These are phyloP conservation scores for Trametes elegans DNA, from an alignment of 768 basidiomycete genomes.

Conservation along the genomic window DNA sequence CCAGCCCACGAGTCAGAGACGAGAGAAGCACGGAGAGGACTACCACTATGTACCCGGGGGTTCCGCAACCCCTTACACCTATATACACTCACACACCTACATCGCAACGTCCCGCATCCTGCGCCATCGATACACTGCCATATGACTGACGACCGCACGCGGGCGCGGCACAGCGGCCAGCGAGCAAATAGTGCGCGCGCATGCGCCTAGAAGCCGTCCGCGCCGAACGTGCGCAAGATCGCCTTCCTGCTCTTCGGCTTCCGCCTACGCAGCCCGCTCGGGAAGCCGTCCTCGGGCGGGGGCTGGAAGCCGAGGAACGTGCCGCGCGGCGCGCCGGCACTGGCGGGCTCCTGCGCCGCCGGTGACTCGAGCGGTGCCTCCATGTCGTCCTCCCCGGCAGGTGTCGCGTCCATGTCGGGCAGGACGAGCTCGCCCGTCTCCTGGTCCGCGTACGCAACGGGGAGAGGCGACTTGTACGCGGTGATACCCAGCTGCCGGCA, in stretches of 20 bases:
- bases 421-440: conserved; percentile 21
- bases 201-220: conserved; percentile 18
- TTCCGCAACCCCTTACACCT: neutral
- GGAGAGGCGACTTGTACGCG: conserved; percentile 58
- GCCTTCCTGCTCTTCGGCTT: conserved; percentile 29
- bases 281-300: conserved; percentile 24
- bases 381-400: conserved; percentile 17
- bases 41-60: conserved; percentile 3
- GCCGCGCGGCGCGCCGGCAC: neutral
- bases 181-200: too few relatives aligned
- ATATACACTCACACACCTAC: neutral
- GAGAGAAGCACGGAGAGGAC: neutral
- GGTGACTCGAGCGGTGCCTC: conserved; percentile 14
- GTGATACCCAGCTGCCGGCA: conserved; percentile 67
- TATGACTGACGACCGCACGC: too few relatives aligned
- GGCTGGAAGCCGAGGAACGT: conserved; percentile 29
- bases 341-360: neutral
- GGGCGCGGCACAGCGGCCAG: too few relatives aligned
- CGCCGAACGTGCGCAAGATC: conserved; percentile 23
- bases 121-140: too few relatives aligned
- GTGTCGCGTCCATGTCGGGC: conserved; percentile 12
- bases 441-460: conserved; percentile 45
- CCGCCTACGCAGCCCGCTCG: conserved; percentile 25
- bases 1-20: neutral
- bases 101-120: too few relatives aligned